These are phyloP conservation scores for Colletotrichum tanaceti DNA, from an alignment of 2,329 filamentous ascomycete species.

Conservation along the genomic window DNA sequence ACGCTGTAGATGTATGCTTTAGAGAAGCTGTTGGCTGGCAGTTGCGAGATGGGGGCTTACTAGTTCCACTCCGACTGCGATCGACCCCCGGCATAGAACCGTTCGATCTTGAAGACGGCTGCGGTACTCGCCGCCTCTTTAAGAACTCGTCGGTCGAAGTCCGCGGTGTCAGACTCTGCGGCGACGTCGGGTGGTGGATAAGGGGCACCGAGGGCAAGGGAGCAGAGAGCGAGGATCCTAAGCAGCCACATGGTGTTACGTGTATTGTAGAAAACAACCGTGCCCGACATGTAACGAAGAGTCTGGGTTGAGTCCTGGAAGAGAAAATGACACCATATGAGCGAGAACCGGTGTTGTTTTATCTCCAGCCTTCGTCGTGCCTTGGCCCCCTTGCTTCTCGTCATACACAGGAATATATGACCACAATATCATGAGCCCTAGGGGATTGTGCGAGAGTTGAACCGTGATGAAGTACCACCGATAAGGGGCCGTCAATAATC, in stretches of 20 bases:
- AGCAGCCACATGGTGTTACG: conserved; percentile 16
- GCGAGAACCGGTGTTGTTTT: background rate
- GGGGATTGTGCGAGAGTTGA: background rate
- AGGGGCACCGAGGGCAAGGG: conserved; percentile 9
- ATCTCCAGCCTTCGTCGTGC: background rate
- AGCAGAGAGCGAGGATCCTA: background rate
- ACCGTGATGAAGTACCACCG: background rate
- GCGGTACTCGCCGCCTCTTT: background rate
- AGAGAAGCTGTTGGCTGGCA: background rate
- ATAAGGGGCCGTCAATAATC: background rate
- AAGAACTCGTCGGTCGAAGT: background rate
- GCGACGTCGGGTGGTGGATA: background rate
- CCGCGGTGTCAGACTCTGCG: background rate
- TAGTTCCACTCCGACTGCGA: conserved; percentile 21
- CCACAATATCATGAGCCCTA: background rate
- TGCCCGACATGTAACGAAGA: no score
- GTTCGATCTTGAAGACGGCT: conserved; percentile 23
- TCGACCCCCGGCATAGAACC: conserved; percentile 27
- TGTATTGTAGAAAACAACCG: no score
- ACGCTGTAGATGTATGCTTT: conserved; percentile 2
- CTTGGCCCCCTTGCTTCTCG: conserved; percentile 1
- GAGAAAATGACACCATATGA: background rate
- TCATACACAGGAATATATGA: background rate
- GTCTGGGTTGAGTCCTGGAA: background rate
- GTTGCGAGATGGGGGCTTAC: conserved; percentile 13